Percentiles rank a stretch among this genome's conserved stretches.
These are phyloP conservation scores for Saprolegnia parasitica DNA, from an alignment of 352 stramenopile species.

Conservation along the genomic window DNA sequence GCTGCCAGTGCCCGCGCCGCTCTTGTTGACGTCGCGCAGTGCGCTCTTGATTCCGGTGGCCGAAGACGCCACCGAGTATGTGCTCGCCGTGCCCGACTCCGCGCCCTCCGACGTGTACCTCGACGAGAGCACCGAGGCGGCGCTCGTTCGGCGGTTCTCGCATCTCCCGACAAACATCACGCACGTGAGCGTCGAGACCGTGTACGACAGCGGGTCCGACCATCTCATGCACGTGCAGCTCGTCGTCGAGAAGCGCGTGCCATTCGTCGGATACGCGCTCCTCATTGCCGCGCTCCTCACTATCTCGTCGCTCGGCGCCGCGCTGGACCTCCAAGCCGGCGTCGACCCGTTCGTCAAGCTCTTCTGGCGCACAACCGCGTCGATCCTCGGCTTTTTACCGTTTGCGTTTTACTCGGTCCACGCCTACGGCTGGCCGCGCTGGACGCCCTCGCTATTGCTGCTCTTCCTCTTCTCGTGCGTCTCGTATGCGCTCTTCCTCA, in stretches of 20 bases:
- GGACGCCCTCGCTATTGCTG: conserved; percentile 42
- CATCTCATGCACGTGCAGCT: conserved; percentile 64
- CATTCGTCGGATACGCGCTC: conserved; percentile 69
- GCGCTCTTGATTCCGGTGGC: conserved; percentile 58
- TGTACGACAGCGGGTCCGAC: conserved; percentile 47
- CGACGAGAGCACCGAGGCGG: background rate
- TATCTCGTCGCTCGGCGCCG: conserved; percentile 71
- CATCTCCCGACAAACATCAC: conserved; percentile 64
- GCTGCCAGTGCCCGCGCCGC: conserved; percentile 29
- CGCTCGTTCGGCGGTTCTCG: conserved; percentile 53
- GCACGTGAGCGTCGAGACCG: conserved; percentile 65
- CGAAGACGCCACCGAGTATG: conserved; percentile 52
- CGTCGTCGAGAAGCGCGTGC: conserved; percentile 67
- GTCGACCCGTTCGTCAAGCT: conserved; percentile 80
- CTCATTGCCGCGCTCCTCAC: conserved; percentile 61
- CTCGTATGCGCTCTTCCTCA: conserved; percentile 72
- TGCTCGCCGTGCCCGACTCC: conserved; percentile 67
- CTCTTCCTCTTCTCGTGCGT: conserved; percentile 69
- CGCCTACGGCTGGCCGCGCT: conserved; percentile 50
- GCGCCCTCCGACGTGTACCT: conserved; percentile 46
- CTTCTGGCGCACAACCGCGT: conserved; percentile 76
- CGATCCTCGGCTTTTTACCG: conserved; percentile 62
- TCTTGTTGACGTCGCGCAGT: conserved; percentile 44
- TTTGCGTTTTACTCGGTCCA: conserved; percentile 49
- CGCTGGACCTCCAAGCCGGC: conserved; percentile 59